Base-by-base conservation (phyloP, 139 green algal genomes). In the Ulvella scutata region DNA sequence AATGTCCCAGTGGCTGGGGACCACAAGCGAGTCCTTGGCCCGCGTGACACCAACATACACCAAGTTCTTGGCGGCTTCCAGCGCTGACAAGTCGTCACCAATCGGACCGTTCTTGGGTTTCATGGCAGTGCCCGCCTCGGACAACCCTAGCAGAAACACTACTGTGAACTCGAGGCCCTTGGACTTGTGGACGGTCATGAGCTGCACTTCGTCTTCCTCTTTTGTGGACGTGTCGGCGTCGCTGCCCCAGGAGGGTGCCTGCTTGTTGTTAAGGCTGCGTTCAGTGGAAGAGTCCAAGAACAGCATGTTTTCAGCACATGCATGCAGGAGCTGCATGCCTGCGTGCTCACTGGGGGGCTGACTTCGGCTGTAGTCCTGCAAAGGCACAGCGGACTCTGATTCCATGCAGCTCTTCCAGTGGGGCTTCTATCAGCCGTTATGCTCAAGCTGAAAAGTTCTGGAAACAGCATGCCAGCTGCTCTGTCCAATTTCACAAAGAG, bases 151-250 rank as follows among this genome's bases (percentile, higher is more conserved):
- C 3, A 89, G 29, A 21, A 83, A 76, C 26, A 86, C 79, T 28
- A 36, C 60, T 23, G 72, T 38, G 43, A 82, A 87, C 77, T 89
- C 85, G 33, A 86, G 81, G 10, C 85, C 85, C 77, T 89, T 89
- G 38, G 78, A 36, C 3, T 67, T 76, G 76, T 89, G 85, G 43
- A 87, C 62, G 7, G 83, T 87, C 72, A 84, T 82, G 38, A 87
- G 75, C 39, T 76, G 80, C 20, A 87, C 79, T 34, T 61, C 39
- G 4, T 74, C 35, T 9, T 61, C 31, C n/a, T 78, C 60, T 6
- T 34, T 29, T n/a, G 51, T 36, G 51, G n/a, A n/a, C 13, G 51
- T 67, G 51, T 26, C 33, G 13, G 13, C 20, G n/a, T n/a, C 33
- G 51, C 33, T 26, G 51, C 20, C 51, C 9, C n/a, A 23, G 51